These are phyloP conservation scores for Chlamydomonas incerta DNA, from an alignment of 139 green algal species.

Conservation along the genomic window DNA sequence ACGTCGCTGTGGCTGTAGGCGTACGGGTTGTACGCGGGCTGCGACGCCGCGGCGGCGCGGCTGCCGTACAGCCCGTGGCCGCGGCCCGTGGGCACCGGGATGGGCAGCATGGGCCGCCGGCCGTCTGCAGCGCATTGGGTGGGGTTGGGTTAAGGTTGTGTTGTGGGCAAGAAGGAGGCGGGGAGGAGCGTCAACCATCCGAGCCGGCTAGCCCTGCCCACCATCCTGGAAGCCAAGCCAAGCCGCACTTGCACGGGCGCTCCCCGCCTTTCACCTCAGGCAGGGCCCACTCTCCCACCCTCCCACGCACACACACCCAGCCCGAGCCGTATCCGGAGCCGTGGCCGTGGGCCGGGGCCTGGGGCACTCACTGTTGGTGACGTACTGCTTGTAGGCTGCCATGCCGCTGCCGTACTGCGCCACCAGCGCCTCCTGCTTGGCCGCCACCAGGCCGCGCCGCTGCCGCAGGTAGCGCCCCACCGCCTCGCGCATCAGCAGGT, in stretches of 20 bases:
- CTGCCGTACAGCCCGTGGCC: conserved; percentile 1
- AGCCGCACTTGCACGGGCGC: too few species aligned
- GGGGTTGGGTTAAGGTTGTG: too few species aligned
- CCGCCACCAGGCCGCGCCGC: conserved; percentile 15
- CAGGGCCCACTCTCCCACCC: background rate
- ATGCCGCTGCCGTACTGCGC: conserved; percentile 12
- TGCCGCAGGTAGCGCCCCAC: conserved; percentile 28
- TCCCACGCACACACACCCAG: too few species aligned
- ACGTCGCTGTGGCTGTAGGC: conserved; percentile 33
- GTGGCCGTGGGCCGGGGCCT: too few species aligned
- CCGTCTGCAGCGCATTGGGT: too few species aligned
- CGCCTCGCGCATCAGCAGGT: background rate
- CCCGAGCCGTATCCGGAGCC: too few species aligned
- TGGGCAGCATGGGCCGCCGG: background rate
- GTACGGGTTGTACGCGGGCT: conserved; percentile 35
- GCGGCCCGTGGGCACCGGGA: background rate
- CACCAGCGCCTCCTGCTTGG: conserved; percentile 43
- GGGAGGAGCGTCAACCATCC: too few species aligned
- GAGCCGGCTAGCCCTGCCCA: too few species aligned
- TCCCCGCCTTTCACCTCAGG: too few species aligned
- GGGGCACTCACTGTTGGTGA: background rate
- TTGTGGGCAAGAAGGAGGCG: too few species aligned
- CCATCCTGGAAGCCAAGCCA: too few species aligned
- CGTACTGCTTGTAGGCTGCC: conserved; percentile 14
- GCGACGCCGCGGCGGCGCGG: too few species aligned